Evolutionary conservation across 129 eudicot species (phyloP).

Genomic region (Chrysanthemum lavandulifolium): DNA sequence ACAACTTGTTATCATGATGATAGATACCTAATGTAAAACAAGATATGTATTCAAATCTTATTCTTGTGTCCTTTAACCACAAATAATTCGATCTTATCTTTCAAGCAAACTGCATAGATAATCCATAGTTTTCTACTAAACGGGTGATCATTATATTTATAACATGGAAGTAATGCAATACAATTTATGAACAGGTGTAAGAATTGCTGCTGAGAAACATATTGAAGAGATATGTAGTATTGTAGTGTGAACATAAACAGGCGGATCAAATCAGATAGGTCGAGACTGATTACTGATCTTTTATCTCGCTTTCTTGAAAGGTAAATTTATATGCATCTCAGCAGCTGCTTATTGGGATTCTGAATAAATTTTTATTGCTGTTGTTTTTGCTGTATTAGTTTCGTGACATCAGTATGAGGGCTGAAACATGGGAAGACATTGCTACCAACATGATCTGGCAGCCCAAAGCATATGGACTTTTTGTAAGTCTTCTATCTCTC

Average conservation of each 20-base stretch:
- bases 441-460: conserved; percentile 74
- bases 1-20: too few species aligned
- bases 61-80: too few species aligned
- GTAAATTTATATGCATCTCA: conserved; percentile 32
- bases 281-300: conserved; percentile 64
- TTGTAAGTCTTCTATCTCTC: conserved; percentile 53
- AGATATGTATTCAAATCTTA: too few species aligned
- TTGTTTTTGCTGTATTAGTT: conserved; percentile 39
- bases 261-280: conserved; percentile 40
- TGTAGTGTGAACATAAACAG: conserved; percentile 41
- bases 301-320: conserved; percentile 71
- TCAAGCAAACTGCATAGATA: too few species aligned
- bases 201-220: conserved; percentile 71
- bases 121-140: too few species aligned
- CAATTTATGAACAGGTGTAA: conserved; percentile 52
- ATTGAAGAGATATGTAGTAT: conserved; percentile 51
- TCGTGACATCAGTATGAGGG: conserved; percentile 58
- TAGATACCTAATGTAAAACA: too few species aligned
- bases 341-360: not conserved
- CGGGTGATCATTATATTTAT: too few species aligned
- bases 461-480: conserved; percentile 74
- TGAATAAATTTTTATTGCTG: conserved; percentile 3
- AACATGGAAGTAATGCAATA: not conserved
- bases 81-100: too few species aligned
- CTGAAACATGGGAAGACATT: conserved; percentile 73